These are phyloP conservation scores for Plectosphaerella plurivora DNA, from an alignment of 2,329 filamentous ascomycete genomes.

Conservation along the genomic window DNA sequence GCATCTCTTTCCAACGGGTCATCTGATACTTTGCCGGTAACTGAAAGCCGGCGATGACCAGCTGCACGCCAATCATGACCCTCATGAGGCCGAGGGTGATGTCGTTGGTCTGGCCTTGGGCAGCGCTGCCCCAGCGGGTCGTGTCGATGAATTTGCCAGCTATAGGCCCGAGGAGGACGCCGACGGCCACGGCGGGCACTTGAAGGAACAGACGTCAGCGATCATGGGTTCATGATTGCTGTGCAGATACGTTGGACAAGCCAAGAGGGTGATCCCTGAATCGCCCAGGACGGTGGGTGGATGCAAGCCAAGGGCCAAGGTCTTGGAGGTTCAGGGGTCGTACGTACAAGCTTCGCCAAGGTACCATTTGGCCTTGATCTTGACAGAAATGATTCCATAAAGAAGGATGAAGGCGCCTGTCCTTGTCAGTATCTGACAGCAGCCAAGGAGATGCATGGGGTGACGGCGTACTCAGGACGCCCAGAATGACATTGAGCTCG, in stretches of 20 bases:
- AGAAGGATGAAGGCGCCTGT: conserved; percentile 39
- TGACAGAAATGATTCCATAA: conserved; percentile 45
- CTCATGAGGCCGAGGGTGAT: conserved; percentile 45
- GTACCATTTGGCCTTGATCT: conserved; percentile 48
- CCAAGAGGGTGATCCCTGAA: neutral
- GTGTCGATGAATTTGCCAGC: conserved; percentile 46
- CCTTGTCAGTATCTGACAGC: conserved; percentile 4
- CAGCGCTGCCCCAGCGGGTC: conserved; percentile 29
- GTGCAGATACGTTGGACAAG: neutral
- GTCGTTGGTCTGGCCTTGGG: conserved; percentile 16
- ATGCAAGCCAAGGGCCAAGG: neutral
- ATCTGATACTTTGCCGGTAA: conserved; percentile 50
- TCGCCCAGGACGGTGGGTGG: too few species aligned
- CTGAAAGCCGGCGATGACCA: conserved; percentile 58
- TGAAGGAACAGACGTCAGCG: neutral
- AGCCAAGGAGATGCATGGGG: neutral
- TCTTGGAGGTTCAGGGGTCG: neutral
- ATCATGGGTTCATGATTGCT: neutral
- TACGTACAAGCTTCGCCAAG: conserved; percentile 48
- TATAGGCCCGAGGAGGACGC: conserved; percentile 48
- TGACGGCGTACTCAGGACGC: conserved; percentile 32
- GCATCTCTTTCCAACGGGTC: conserved; percentile 45
- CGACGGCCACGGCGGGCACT: conserved; percentile 53
- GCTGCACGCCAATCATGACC: conserved; percentile 56
- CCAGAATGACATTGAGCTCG: conserved; percentile 44